phyloP scores from a whole-genome alignment of 139 green algal species.

The Edaphochlamys debaryana region DNA sequence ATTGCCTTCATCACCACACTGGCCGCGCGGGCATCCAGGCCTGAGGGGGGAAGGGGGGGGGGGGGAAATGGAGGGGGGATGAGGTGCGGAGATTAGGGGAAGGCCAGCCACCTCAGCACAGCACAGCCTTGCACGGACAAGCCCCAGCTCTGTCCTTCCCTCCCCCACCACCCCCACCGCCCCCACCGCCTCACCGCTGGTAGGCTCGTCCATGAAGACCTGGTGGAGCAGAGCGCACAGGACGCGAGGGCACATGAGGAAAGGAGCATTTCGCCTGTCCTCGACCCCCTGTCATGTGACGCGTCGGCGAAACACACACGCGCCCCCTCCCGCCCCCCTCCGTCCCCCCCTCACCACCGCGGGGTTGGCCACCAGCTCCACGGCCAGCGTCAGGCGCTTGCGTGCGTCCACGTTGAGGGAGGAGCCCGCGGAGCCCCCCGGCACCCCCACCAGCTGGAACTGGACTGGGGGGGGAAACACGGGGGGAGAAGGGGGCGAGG shows the following conservation, averaged over 20 bases:
- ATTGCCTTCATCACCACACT: not conserved
- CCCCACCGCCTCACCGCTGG: slow-evolving; percentile 9
- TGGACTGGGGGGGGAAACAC: slow-evolving; percentile 12
- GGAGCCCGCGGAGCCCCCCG: not conserved
- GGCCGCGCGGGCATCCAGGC: not conserved
- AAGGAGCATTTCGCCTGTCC: no score
- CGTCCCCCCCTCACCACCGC: no score
- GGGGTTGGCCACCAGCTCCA: slow-evolving; percentile 91
- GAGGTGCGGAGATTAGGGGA: no score
- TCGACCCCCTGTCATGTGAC: no score
- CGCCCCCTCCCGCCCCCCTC: no score
- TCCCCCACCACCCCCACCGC: not conserved
- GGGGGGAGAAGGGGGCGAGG: not conserved
- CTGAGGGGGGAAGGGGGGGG: not conserved
- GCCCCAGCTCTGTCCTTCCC: not conserved
- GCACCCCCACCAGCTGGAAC: slow-evolving; percentile 62
- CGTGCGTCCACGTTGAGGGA: slow-evolving; percentile 75
- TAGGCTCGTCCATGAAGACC: slow-evolving; percentile 72
- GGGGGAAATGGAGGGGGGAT: not conserved
- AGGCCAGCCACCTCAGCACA: no score
- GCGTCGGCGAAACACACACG: no score
- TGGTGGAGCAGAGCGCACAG: no score
- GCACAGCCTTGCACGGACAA: no score
- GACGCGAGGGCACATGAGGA: no score
- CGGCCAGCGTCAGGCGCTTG: slow-evolving; percentile 90